These are phyloP conservation scores for Agrostemma githago DNA, from an alignment of 148 eudicot species.

Conservation along the genomic window DNA sequence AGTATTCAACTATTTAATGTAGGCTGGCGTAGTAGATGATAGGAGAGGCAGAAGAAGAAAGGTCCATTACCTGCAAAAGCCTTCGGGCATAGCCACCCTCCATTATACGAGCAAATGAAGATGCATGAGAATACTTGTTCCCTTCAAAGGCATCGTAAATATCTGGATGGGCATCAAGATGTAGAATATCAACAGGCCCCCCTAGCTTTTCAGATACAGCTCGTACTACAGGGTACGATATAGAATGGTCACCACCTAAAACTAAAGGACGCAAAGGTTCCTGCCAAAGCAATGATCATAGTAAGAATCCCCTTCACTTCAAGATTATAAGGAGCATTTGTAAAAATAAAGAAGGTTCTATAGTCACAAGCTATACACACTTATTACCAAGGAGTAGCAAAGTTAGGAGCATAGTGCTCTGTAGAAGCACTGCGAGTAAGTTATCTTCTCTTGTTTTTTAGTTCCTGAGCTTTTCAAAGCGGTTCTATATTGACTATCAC, in stretches of 20 bases:
- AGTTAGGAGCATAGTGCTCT: background rate
- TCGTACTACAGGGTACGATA: conserved; percentile 83
- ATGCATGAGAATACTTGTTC: conserved; percentile 90
- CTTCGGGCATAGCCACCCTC: conserved; percentile 96
- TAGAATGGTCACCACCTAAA: conserved; percentile 96
- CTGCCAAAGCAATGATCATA: conserved; percentile 35
- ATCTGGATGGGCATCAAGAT: conserved; percentile 98
- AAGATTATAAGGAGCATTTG: background rate
- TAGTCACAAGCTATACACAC: background rate
- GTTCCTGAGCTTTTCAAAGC: background rate
- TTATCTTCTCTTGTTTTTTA: background rate
- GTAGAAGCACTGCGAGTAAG: background rate
- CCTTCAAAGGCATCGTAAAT: conserved; percentile 88
- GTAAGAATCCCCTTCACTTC: background rate
- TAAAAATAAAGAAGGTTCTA: background rate
- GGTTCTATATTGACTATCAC: background rate
- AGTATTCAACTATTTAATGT: background rate
- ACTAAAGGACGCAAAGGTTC: conserved; percentile 84
- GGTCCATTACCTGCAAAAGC: conserved; percentile 64
- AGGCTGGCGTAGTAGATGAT: background rate
- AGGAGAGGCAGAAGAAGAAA: conserved; percentile 7
- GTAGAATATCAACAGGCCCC: conserved; percentile 88
- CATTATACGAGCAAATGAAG: conserved; percentile 96
- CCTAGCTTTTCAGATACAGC: conserved; percentile 97
- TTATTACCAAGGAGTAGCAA: background rate